Percentiles rank a stretch among this genome's conserved stretches.
These are phyloP conservation scores for Lizonia empirigonia DNA, from an alignment of 2,329 filamentous ascomycete species.

Conservation along the genomic window DNA sequence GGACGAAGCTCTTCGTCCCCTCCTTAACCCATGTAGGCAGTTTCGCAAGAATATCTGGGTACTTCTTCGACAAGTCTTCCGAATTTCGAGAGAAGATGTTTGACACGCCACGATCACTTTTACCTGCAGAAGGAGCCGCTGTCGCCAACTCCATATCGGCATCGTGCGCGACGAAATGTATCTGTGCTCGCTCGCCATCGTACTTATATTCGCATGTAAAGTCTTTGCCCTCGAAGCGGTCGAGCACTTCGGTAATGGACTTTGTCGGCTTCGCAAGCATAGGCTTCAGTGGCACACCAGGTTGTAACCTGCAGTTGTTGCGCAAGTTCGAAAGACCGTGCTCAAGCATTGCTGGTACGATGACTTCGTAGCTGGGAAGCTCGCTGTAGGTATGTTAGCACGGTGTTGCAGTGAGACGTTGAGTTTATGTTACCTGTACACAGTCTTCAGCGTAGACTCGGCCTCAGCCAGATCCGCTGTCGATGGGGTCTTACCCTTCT, in stretches of 20 bases:
- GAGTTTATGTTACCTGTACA: constrained; percentile 69
- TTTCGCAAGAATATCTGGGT: constrained; percentile 91
- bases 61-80: constrained; percentile 95
- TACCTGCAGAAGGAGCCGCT: constrained; percentile 63
- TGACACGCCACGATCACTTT: constrained; percentile 74
- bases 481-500: constrained; percentile 71
- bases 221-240: constrained; percentile 91
- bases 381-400: constrained; percentile 66
- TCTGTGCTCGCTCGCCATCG: constrained; percentile 96
- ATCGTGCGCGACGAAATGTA: constrained; percentile 91
- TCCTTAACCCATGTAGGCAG: constrained; percentile 87
- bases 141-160: constrained; percentile 70
- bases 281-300: constrained; percentile 92
- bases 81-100: constrained; percentile 98
- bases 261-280: constrained; percentile 99
- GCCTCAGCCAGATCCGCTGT: constrained; percentile 80
- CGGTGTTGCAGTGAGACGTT: background rate
- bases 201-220: constrained; percentile 99
- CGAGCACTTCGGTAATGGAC: constrained; percentile 94
- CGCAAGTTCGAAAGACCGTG: constrained; percentile 83
- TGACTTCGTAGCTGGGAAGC: constrained; percentile 91
- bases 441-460: constrained; percentile 83
- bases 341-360: constrained; percentile 86
- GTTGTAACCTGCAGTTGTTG: constrained; percentile 87
- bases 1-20: constrained; percentile 89